phyloP scores from a whole-genome alignment of 2,329 filamentous ascomycete genomes.

The Pseudogymnoascus sp. region DNA sequence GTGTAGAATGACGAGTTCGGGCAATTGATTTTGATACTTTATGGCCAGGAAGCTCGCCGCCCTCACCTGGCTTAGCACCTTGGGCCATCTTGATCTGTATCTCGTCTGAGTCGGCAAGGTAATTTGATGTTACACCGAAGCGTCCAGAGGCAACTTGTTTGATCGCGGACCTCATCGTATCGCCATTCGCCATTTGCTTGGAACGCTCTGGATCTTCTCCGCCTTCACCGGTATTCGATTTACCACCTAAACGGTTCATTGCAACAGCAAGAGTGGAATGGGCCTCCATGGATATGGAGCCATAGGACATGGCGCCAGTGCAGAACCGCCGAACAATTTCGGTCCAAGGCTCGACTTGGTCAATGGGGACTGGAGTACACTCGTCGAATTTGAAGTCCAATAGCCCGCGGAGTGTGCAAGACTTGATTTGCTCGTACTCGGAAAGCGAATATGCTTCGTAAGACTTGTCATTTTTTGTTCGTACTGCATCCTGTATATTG shows the following conservation, averaged over 20 bases:
- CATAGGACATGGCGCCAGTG: constrained; percentile 97
- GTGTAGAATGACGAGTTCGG: constrained; percentile 89
- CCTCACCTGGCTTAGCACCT: constrained; percentile 94
- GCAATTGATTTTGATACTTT: constrained; percentile 94
- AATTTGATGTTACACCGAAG: constrained; percentile 92
- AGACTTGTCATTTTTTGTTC: constrained; percentile 96
- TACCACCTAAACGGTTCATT: constrained; percentile 94
- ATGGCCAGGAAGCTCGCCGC: constrained; percentile 92
- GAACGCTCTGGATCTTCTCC: constrained; percentile 92
- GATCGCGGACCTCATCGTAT: constrained; percentile 95
- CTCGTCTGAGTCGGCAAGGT: constrained; percentile 90
- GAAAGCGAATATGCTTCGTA: constrained; percentile 93
- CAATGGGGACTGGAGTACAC: constrained; percentile 75
- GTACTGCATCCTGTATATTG: constrained; percentile 93
- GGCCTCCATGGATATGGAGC: constrained; percentile 96
- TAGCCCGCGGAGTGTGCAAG: constrained; percentile 87
- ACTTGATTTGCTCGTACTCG: constrained; percentile 94
- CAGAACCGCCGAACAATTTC: constrained; percentile 95
- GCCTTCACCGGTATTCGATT: constrained; percentile 96
- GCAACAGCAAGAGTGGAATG: constrained; percentile 92
- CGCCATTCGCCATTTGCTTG: constrained; percentile 77
- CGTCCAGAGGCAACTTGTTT: constrained; percentile 95
- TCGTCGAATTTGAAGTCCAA: constrained; percentile 96
- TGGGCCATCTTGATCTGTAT: constrained; percentile 99
- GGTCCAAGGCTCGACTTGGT: constrained; percentile 96